phyloP scores from a whole-genome alignment of 2,329 filamentous ascomycete species.

The Sporothrix mexicana region DNA sequence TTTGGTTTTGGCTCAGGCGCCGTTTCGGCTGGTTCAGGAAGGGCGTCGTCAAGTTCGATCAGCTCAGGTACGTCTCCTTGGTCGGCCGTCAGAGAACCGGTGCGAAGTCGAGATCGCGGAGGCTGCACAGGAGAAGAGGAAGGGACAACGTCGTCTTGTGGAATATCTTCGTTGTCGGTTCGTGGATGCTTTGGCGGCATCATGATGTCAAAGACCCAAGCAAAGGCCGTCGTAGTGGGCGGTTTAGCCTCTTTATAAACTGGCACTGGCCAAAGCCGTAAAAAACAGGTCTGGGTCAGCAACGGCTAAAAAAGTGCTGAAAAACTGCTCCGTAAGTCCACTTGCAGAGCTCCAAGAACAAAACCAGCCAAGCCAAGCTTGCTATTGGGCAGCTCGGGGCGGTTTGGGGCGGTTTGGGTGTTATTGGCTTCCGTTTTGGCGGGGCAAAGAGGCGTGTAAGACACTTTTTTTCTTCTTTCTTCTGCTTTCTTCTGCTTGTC shows the following conservation, averaged over 20 bases:
- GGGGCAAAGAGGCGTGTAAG: conserved; percentile 32
- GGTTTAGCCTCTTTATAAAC: conserved; percentile 33
- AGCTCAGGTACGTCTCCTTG: neutral
- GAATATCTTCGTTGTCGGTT: neutral
- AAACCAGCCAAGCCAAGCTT: conserved; percentile 26
- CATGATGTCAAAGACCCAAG: conserved; percentile 19
- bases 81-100: conserved; percentile 1
- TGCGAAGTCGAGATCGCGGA: conserved; percentile 17
- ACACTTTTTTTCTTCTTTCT: conserved; percentile 27
- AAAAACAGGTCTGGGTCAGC: conserved; percentile 12
- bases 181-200: conserved; percentile 17
- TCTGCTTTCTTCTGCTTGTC: too few relatives aligned
- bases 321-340: conserved; percentile 24
- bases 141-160: neutral
- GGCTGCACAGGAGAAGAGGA: neutral
- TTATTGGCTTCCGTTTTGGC: conserved; percentile 27
- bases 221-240: neutral
- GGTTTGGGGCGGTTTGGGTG: conserved; percentile 18
- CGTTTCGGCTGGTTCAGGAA: neutral
- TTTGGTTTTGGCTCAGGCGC: neutral
- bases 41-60: too few relatives aligned
- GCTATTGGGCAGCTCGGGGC: conserved; percentile 26
- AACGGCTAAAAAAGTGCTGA: conserved; percentile 12
- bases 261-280: conserved; percentile 3
- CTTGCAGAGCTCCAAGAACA: conserved; percentile 23